Percentiles rank a stretch among this genome's conserved stretches.
phyloP scores from a whole-genome alignment of 805 yeast species.

The Teunomyces panamensis region DNA sequence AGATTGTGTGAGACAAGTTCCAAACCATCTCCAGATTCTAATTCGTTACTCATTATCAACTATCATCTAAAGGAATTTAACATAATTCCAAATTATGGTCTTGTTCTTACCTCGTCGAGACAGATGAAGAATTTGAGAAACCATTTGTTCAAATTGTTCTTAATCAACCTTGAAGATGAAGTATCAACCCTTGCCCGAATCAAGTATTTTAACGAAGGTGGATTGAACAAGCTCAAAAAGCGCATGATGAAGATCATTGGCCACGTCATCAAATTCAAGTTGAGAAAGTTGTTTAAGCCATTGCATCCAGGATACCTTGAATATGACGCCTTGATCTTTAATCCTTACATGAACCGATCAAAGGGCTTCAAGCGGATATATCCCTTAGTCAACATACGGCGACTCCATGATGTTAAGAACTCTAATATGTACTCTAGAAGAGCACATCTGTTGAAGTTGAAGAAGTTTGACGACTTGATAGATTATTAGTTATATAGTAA shows the following conservation, averaged over 20 bases:
- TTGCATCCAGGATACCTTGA: constrained; percentile 7
- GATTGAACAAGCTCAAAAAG: constrained; percentile 26
- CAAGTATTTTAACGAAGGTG: constrained; percentile 31
- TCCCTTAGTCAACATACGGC: constrained; percentile 20
- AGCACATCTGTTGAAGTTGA: constrained; percentile 5
- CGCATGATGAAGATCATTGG: constrained; percentile 24
- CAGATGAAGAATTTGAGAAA: constrained; percentile 23
- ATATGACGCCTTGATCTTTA: constrained; percentile 25
- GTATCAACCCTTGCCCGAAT: constrained; percentile 34
- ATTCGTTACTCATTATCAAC: constrained; percentile 8
- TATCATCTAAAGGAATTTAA: constrained; percentile 32
- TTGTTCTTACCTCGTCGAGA: constrained; percentile 19
- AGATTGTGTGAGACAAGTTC: constrained; percentile 24
- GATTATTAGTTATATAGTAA: constrained; percentile 5
- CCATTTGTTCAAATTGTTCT: constrained; percentile 35
- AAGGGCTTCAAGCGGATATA: constrained; percentile 28
- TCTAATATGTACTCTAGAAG: neutral
- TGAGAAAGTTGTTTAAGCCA: constrained; percentile 23
- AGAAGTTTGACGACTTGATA: constrained; percentile 7
- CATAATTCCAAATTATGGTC: constrained; percentile 33
- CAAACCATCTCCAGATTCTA: constrained; percentile 5
- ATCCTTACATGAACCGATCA: constrained; percentile 19
- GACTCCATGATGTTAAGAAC: constrained; percentile 3
- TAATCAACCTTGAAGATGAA: constrained; percentile 37
- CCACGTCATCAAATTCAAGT: constrained; percentile 23